A percentile compares a stretch with the other conserved stretches of the same genome.
Conservation (phyloP, 75 land plant species). For the Selaginella moellendorffii region DNA sequence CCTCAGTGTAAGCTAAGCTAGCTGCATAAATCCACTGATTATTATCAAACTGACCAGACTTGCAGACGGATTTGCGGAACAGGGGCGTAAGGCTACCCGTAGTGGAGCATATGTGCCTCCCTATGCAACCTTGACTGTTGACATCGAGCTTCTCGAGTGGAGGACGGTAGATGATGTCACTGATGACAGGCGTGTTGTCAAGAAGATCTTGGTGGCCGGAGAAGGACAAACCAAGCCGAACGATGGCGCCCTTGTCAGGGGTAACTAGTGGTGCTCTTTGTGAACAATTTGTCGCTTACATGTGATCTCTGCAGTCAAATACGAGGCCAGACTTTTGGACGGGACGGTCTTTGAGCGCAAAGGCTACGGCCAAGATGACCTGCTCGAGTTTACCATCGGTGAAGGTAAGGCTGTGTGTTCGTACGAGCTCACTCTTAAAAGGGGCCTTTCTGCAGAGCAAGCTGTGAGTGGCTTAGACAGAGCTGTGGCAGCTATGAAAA, state of each 20-base stretch:
- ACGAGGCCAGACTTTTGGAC: not conserved
- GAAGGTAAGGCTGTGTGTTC: not conserved
- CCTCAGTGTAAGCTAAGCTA: not conserved
- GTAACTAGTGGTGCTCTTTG: not conserved
- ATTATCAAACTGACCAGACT: too few relatives aligned
- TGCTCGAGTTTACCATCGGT: not conserved
- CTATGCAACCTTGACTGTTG: not conserved
- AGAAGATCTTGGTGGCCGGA: not conserved
- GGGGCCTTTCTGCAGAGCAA: conserved; percentile 8
- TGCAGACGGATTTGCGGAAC: not conserved
- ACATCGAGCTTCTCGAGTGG: not conserved
- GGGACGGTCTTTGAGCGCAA: not conserved
- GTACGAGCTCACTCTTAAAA: not conserved
- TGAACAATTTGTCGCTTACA: not conserved
- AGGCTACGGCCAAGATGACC: not conserved
- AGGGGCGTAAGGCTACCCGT: not conserved
- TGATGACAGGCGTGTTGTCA: not conserved
- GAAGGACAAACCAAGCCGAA: not conserved
- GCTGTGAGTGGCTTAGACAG: not conserved
- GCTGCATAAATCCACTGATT: too few relatives aligned
- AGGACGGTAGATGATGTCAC: not conserved
- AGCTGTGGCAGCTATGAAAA: conserved; percentile 2
- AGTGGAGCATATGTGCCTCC: not conserved
- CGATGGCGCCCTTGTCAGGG: not conserved
- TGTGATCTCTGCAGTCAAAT: not conserved